Base-by-base conservation (phyloP, 768 basidiomycete species). In the Russula earlei region DNA sequence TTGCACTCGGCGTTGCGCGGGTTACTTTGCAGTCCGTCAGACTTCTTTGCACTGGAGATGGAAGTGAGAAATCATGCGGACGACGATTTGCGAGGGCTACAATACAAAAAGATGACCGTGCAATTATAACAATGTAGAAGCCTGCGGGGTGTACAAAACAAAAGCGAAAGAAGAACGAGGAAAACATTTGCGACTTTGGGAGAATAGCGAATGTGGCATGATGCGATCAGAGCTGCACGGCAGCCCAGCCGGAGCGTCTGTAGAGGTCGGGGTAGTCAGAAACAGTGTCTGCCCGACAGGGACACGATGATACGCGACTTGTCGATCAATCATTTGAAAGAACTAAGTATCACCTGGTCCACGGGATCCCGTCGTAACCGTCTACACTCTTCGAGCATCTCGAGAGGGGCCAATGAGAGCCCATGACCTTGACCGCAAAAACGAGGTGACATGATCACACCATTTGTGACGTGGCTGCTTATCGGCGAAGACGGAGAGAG, bases 391-490 rank as follows among this genome's bases (percentile, higher is more conserved):
- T 61, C 60, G 29, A 61, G 57, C 3, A 27, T 12, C 17, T 49
- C 57, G 14, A 61, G 46, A 38, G 60, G 60, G 27, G 60, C 60
- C 27, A 61, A 53, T 7, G 43, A 22, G 12, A 61, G 60, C 12
- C 52, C 57, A 17, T 37, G 43, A 12, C 24, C 33, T 42, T 22
- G 42, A 25, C 36, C 8, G 20, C 24, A 49, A 3, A 46, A 31
- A n/a, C 45, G 46, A 19, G 58, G 38, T n/a, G 54, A 40, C 22
- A 42, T 11, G 20, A 7, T 10, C 31, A 14, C 12, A 19, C 41
- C 52, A 34, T 22, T 48, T 4, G 43, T 14, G 4, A 19, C 17
- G 24, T 49, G 31, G 38, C 31, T 27, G 6, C n/a, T 14, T 20
- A n/a, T 22, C 43, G 54, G 33, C 17, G 45, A 37, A 4, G 49